Evolutionary conservation across 768 basidiomycete species (phyloP), one percentile per base, ranked within the genome.

Genomic region (Ramaria sp.): DNA sequence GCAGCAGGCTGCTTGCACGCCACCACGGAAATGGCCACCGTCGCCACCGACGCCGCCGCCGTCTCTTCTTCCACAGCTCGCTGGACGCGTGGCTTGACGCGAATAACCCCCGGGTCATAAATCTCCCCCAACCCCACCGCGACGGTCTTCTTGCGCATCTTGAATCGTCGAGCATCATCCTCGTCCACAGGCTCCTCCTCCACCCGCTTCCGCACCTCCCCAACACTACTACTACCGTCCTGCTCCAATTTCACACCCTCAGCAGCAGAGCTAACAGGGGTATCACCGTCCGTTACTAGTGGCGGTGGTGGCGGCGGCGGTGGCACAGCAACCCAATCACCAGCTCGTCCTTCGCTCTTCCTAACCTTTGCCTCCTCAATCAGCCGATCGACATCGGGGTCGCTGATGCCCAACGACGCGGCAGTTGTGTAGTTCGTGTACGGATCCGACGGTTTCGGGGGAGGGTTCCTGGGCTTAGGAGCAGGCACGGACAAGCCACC

Each of bases 341-440:
- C 88, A 0, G 77, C 84, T 3, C 82, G 69, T 12, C 89, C 91
- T 62, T 88, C 79, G 13, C 71, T 77, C 47, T 73, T 75, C 22
- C 78, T 74, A 42, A 77, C 71, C 52, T 82, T 78, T 1, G 75
- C 71, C 62, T 85, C 83, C 0, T 77, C 79, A n/a, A 73, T 71
- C 27, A 76, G 62, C 50, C 77, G 71, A 56, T 86, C 87, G 7
- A 73, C 81, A 57, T 90, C 88, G 1, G 84, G 85, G 62, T 95
- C 93, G 9, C 62, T 71, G 61, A 79, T 84, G 1, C 94, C 94
- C 0, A 98, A 75, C 0, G 83, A 87, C 47, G 78, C 83, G 0
- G 95, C 85, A 0, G 91, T 92, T 10, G 89, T 82, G 67, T 98
- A 99, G 66, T 95, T 86, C 0, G 85, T 76, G 57, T 78, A 82